A percentile compares a stretch with the other conserved stretches of the same genome.
phyloP scores from a whole-genome alignment of 2,329 filamentous ascomycete genomes.

The Volutella citrinella region DNA sequence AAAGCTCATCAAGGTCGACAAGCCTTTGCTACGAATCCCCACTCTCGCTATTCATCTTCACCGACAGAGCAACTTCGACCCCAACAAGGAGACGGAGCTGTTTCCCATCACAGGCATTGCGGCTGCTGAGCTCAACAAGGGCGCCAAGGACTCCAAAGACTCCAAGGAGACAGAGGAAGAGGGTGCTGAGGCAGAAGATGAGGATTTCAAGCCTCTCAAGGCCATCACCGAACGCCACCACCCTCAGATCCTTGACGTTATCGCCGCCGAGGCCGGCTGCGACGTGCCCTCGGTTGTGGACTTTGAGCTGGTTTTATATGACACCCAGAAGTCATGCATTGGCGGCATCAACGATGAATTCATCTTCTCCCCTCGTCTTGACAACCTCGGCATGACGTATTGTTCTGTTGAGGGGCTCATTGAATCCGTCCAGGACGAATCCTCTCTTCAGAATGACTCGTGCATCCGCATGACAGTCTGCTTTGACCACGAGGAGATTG shows the following conservation, averaged over 20 bases:
- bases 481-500: constrained; percentile 98
- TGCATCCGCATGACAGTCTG: constrained; percentile 88
- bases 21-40: constrained; percentile 86
- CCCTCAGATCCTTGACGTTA: constrained; percentile 77
- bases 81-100: constrained; percentile 95
- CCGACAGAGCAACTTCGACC: constrained; percentile 78
- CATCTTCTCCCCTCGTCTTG: constrained; percentile 91
- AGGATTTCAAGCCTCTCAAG: constrained; percentile 71
- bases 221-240: constrained; percentile 81
- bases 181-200: constrained; percentile 34
- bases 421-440: constrained; percentile 63
- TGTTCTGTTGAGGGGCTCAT: constrained; percentile 86
- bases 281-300: constrained; percentile 73
- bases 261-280: constrained; percentile 75
- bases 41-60: constrained; percentile 94
- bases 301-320: constrained; percentile 96
- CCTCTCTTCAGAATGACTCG: constrained; percentile 69
- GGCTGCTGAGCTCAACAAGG: constrained; percentile 82
- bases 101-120: constrained; percentile 90
- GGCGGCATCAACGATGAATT: constrained; percentile 92
- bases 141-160: constrained; percentile 51
- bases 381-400: constrained; percentile 96
- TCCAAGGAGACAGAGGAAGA: constrained; percentile 39
- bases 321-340: constrained; percentile 86
- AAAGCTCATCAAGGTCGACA: constrained; percentile 85